Base-by-base conservation (phyloP, 768 basidiomycete genomes). In the Mycena venus region DNA sequence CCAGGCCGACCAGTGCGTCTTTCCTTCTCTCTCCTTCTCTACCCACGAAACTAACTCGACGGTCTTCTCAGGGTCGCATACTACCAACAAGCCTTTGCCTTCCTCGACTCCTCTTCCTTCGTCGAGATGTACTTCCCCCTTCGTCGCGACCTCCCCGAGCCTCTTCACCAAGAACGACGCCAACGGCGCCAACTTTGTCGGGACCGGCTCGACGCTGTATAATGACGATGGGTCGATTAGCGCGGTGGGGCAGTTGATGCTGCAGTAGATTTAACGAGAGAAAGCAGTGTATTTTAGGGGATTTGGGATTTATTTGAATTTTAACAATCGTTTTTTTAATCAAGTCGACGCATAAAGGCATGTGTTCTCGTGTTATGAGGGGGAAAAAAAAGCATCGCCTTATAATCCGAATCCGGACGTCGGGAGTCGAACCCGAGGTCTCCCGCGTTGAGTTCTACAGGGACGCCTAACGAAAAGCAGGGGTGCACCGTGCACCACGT, bases 91-190 rank as follows among this genome's bases (percentile, higher is more conserved):
- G 84, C 84, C 4, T 82, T 84, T 32, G 0, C 79, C 12, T 85
- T 85, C 80, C 82, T 84, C n/a, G 84, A 84, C 29, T 23, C 47
- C 2, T 74, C 80, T 7, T 42, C 79, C n/a, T 85, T 80, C 11
- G 80, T 84, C 10, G 32, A 77, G 17, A 78, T 85, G 55, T 85
- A 84, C 71, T 84, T 85, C 78, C 84, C n/a, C 84, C 44, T 84
- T 85, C 74, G 34, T 85, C 27, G 84, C 84, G 2, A 82, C 79
- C 6, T 72, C 83, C n/a, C 79, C 84, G 1, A 42, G 73, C 17
- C 53, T 84, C n/a, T 74, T 82, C 23, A 2, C 66, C 11, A 40
- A 34, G 14, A 62, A 85, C 49, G 78, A 82, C 27, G 19, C 75
- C 4, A 0, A 17, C 1, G 84, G 70, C 3, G 70, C 21, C 17